Evolutionary conservation across 495 filamentous ascomycete species (phyloP), one percentile per base, ranked within the genome.

Genomic region (Daldinia caldariorum): DNA sequence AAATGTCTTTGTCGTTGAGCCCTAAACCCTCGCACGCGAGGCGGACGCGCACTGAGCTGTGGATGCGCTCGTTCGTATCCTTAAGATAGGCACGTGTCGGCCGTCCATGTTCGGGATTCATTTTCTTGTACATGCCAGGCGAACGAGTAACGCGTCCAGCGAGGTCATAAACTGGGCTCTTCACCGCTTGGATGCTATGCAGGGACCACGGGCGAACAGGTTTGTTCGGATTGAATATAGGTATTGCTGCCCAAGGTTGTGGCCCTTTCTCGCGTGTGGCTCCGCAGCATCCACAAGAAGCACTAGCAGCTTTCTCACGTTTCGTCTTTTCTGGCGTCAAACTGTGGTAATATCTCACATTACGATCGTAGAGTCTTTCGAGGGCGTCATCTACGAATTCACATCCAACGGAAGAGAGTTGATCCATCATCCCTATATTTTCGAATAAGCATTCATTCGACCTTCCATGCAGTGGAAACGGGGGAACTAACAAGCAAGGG

Each of bases 1-100:
- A 91, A 35, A 77, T 29, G 8, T 78, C 81, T 29, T 75, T 72
- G 74, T 90, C 88, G 64, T 89, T 82, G 60, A 84, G 78, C 3
- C 86, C 87, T 18, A 89, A 81, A 0, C 89, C 89, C 49, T 78
- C 79, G 73, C 69, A 87, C 70, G 67, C 83, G 61, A 77, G 74
- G 18, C 89, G 81, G 6, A 88, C 79, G 12, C 89, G 83, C 6
- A 88, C 89, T 45, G 81, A 86, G 39, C 86, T 83, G 67, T 91
- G 89, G 57, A 91, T 83, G 59, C 87, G 85, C 80, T 91, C 89
- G 71, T 88, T 84, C 13, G 89, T 91, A 69, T 86, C 78, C 31
- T 79, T 68, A 65, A 91, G 80, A 47, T 83, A 86, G 16, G 76
- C 74, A 3, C 67, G 26, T 16, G 83, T 84, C 8, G 70, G 61